Conservation (phyloP, 2,329 filamentous ascomycete species). For the Domatiomyces catenatus region DNA sequence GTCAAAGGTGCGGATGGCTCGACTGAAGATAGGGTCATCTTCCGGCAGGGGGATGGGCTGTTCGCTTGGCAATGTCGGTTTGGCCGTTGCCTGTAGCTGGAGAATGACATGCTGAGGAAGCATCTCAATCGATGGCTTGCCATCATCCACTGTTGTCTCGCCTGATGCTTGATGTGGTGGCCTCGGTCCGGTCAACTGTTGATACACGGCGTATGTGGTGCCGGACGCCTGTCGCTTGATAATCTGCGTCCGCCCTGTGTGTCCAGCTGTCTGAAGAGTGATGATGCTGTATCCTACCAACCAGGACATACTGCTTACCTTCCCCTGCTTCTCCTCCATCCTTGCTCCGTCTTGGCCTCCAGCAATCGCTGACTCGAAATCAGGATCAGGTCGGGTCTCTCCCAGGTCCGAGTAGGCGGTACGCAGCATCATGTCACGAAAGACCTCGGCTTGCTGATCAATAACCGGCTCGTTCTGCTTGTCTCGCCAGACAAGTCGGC, state of each 20-base stretch:
- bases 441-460: slow-evolving; percentile 86
- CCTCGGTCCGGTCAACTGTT: slow-evolving; percentile 31
- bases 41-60: slow-evolving; percentile 63
- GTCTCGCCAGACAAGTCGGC: slow-evolving; percentile 64
- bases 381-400: slow-evolving; percentile 35
- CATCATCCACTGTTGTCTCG: slow-evolving; percentile 21
- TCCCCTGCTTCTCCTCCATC: slow-evolving; percentile 25
- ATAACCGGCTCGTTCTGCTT: slow-evolving; percentile 56
- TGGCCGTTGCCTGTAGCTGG: slow-evolving; percentile 29
- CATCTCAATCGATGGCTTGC: slow-evolving; percentile 20
- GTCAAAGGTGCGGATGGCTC: slow-evolving; percentile 71
- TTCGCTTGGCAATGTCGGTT: slow-evolving; percentile 32
- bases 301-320: slow-evolving; percentile 33
- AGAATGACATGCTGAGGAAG: slow-evolving; percentile 33
- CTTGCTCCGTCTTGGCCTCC: slow-evolving; percentile 19
- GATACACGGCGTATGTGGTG: slow-evolving; percentile 34
- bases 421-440: slow-evolving; percentile 87
- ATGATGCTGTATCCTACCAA: slow-evolving; percentile 37
- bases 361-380: slow-evolving; percentile 12
- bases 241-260: slow-evolving; percentile 33
- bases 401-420: slow-evolving; percentile 74
- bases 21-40: slow-evolving; percentile 51
- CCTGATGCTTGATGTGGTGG: slow-evolving; percentile 31
- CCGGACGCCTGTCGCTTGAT: slow-evolving; percentile 37
- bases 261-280: slow-evolving; percentile 33